Base-by-base conservation (phyloP, 257 asterid genomes). In the Rubia yunnanensis region DNA sequence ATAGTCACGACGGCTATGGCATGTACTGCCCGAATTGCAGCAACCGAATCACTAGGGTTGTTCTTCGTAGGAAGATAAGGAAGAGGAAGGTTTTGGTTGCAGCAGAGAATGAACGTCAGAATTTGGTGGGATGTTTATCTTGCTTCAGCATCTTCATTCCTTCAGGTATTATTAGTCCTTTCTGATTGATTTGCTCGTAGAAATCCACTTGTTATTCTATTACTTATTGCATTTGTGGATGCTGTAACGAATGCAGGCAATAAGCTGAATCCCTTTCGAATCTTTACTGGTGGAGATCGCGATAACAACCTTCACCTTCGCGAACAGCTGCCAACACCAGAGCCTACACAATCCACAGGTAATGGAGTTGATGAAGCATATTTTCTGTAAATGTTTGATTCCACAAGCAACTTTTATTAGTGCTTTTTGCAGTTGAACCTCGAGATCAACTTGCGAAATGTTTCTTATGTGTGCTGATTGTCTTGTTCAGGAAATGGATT, bases 11-110 rank as follows among this genome's bases (percentile, higher is more conserved):
- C 49, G 76, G 30, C 10, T 72, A 72, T 13, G 30, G 48, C 5
- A 74, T 84, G 50, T 70, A 76, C 31, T 86, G 96, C 48, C 96
- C 96, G 5, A 80, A 88, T 5, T 88, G 96, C 23, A 81, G 44
- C 1, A 72, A 44, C 4, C 77, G 63, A 31, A 83, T 88, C 9
- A 82, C 94, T 0, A 88, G 78, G 69, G 96, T 88, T 26, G 53
- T 82, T 64, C 85, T 88, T 20, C 83, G 90, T 26, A 65, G 91
- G 64, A 82, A 61, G 64, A 82, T 41, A 55, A 61, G 60, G 22
- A 61, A 32, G n/a, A 34, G 9, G 36, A 56, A 27, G 52, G 50
- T 44, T 44, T 3, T 44, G 0, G 50, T 44, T 44, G 20, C 50
- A 13, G 10, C 59, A 7, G 52, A 5, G 20, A 44, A 18, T 8